Conservation (phyloP, 768 basidiomycete species). For the Serendipita vermifera region DNA sequence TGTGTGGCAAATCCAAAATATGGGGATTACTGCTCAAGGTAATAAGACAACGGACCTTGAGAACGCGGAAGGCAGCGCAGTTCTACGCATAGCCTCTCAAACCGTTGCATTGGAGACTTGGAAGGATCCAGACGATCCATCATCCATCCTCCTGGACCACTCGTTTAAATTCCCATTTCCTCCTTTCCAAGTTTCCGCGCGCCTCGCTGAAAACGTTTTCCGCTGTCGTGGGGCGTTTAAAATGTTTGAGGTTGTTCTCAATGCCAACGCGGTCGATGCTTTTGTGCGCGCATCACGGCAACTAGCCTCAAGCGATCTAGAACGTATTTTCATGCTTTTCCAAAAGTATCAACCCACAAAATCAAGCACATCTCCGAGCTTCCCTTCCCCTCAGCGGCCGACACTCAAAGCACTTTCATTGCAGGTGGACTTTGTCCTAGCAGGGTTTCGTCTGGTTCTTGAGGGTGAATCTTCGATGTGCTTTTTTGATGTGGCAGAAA, state of each 20-base stretch:
- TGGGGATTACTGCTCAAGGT: neutral
- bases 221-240: conserved; percentile 4
- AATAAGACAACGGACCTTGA: neutral
- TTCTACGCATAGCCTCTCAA: conserved; percentile 1
- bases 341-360: neutral
- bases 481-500: conserved; percentile 52
- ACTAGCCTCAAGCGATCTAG: conserved; percentile 4
- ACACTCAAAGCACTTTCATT: neutral
- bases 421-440: conserved; percentile 30
- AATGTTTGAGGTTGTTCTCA: conserved; percentile 7
- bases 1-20: neutral
- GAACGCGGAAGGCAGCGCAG: neutral
- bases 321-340: neutral
- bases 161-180: conserved; percentile 7
- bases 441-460: conserved; percentile 68
- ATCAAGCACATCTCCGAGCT: neutral
- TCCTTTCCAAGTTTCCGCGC: neutral
- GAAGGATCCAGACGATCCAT: conserved; percentile 2
- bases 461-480: conserved; percentile 61
- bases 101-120: neutral
- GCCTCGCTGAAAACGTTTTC: neutral
- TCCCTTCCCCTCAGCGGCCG: neutral
- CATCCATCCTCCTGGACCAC: neutral
- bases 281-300: conserved; percentile 6
- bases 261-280: conserved; percentile 6